Evolutionary conservation across 139 green algal genomes (phyloP).

Genomic region (Tetraselmis striata): DNA sequence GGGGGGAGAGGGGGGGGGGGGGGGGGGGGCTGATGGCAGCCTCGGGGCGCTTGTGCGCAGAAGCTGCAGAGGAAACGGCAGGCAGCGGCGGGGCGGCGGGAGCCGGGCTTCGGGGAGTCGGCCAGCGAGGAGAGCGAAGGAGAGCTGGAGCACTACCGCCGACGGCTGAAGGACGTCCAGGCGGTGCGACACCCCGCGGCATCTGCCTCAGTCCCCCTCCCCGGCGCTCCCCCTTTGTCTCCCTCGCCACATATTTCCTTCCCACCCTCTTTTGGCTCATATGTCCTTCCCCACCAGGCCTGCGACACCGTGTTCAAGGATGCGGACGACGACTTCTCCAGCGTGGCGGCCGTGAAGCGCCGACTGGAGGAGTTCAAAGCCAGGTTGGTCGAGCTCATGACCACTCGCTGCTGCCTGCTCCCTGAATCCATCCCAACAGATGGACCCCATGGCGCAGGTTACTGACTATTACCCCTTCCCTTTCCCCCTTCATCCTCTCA

Average conservation of each 20-base stretch:
- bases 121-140: constrained; percentile 48
- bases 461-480: too few relatives aligned
- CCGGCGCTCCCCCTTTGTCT: background rate
- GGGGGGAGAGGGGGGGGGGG: constrained; percentile 2
- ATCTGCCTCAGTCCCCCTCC: too few relatives aligned
- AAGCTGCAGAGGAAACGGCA: constrained; percentile 8
- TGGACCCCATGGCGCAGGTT: too few relatives aligned
- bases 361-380: constrained; percentile 62
- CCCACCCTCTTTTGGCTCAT: too few relatives aligned
- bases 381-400: too few relatives aligned
- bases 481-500: too few relatives aligned
- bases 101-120: constrained; percentile 21
- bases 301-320: constrained; percentile 70
- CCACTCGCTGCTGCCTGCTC: too few relatives aligned
- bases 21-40: background rate
- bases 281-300: too few relatives aligned
- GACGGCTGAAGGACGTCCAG: constrained; percentile 55
- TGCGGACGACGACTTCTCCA: constrained; percentile 65
- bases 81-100: constrained; percentile 12
- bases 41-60: background rate
- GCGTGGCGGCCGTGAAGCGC: constrained; percentile 51
- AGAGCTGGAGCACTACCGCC: constrained; percentile 41
- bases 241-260: too few relatives aligned
- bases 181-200: constrained; percentile 13
- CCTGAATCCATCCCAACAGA: too few relatives aligned